Evolutionary conservation across 2,329 filamentous ascomycete genomes (phyloP), one percentile per base, ranked within the genome.

Genomic region (Hymenotorrendiella dingleyae): DNA sequence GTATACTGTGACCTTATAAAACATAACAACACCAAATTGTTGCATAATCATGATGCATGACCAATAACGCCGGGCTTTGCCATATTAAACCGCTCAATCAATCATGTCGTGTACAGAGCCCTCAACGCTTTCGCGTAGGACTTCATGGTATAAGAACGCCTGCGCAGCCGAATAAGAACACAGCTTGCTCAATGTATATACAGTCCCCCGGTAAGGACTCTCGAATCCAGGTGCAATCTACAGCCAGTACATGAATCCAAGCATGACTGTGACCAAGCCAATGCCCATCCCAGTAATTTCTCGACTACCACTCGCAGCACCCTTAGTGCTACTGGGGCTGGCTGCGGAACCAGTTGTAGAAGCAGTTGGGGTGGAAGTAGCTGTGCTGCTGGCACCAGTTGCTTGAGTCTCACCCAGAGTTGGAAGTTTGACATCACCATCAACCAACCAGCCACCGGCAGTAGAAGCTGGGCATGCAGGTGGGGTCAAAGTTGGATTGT

Each of bases 381-480:
- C 36, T n/a, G n/a, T n/a, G n/a, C n/a, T n/a, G n/a, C n/a, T n/a
- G 6, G 42, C 12, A 16, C 32, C 37, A 21, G 49, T 43, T 28
- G 35, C 42, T 22, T 36, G 46, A 11, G 52, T 54, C 39, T 53
- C 41, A 8, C 82, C 85, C 6, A 93, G 54, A 2, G 76, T 80
- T 0, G 89, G 88, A 19, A 94, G 71, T 10, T 74, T 63, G 3
- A 82, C 78, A 50, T 80, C 78, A 12, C 84, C 82, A 54, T 86
- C 67, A 3, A 94, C 78, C 16, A 79, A 70, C 88, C 88, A 95
- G 23, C 78, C 76, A 20, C 73, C 77, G 1, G 71, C 57, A 0
- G 85, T 91, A 21, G 78, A 82, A 1, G 72, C 67, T 6, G 88
- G 88, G 63, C 88, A 94, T 2, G 73, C 66, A 3, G 83, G 78